Evolutionary conservation across 2,329 filamentous ascomycete species (phyloP), one percentile per base, ranked within the genome.

Genomic region (Arthrobotrys megalospora): DNA sequence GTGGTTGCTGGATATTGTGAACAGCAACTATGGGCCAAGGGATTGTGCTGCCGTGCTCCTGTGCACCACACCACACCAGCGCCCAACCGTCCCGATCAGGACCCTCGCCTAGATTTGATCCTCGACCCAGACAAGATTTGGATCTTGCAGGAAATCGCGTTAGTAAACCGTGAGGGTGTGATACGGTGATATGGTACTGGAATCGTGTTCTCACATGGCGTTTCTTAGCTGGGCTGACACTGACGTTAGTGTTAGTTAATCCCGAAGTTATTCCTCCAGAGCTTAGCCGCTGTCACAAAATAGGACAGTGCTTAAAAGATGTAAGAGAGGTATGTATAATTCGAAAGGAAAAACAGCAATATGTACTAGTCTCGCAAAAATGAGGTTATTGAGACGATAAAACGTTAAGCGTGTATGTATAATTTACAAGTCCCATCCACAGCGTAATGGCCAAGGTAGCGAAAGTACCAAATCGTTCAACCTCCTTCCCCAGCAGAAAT

Each of bases 241-340:
- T 36, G 36, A 43, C 55, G 34, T 60, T 60, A 16, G 1, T 60
- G 19, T 60, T 28, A 28, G 10, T 43, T 16, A 43, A 60, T 43
- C 34, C 38, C 43, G 16, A 34, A 8, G 6, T 16, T 14, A 43
- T 60, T 41, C 19, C 21, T 32, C n/a, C 16, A n/a, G 36, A 47
- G n/a, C n/a, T 19, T 70, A 65, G 32, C 72, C 72, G 72, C 72
- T 52, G 65, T 69, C 65, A 76, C 71, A 76, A 76, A 63, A 36
- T 62, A 32, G 24, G 34, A 58, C 8, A 14, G 41, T 10, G 48
- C 45, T 10, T 52, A 19, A 24, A 64, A 60, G 19, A 14, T 70
- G 48, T 47, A 47, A 76, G 48, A 43, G 19, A 58, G 41, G 48
- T 65, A 60, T 65, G 53, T 66, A 62, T 67, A 69, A 64, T 69